Evolutionary conservation across 768 basidiomycete genomes (phyloP).

Genomic region (Suillus occidentalis): DNA sequence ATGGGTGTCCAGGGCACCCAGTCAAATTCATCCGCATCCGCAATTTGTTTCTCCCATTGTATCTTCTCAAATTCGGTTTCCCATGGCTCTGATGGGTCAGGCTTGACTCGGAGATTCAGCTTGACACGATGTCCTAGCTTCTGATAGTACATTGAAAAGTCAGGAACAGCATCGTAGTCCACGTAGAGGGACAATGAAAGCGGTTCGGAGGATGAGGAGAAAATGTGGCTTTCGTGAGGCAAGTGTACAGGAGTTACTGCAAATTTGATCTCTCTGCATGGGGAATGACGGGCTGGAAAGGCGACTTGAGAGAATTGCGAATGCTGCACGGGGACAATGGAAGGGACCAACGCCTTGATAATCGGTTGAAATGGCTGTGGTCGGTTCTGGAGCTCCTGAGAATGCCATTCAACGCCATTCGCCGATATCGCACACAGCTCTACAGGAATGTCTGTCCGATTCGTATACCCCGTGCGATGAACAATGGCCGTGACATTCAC

Average conservation of each 20-base stretch:
- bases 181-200: neutral
- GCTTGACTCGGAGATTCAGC: neutral
- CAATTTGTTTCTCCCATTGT: neutral
- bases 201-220: constrained; percentile 5
- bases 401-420: constrained; percentile 11
- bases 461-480: constrained; percentile 17
- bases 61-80: constrained; percentile 9
- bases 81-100: constrained; percentile 12
- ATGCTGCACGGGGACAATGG: neutral
- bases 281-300: neutral
- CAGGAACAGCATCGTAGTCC: neutral
- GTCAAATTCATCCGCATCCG: constrained; percentile 5
- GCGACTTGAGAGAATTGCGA: fast-evolving
- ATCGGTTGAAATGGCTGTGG: neutral
- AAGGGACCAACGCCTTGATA: constrained; percentile 4
- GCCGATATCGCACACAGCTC: neutral
- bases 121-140: neutral
- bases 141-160: constrained; percentile 7
- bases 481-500: constrained; percentile 6
- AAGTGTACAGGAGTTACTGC: neutral
- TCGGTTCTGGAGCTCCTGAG: neutral
- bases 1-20: neutral
- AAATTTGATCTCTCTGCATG: constrained; percentile 10
- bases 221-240: neutral
- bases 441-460: constrained; percentile 6